Evolutionary conservation across 441 rosid species (phyloP).

Genomic region (Aquilaria agallochum): DNA sequence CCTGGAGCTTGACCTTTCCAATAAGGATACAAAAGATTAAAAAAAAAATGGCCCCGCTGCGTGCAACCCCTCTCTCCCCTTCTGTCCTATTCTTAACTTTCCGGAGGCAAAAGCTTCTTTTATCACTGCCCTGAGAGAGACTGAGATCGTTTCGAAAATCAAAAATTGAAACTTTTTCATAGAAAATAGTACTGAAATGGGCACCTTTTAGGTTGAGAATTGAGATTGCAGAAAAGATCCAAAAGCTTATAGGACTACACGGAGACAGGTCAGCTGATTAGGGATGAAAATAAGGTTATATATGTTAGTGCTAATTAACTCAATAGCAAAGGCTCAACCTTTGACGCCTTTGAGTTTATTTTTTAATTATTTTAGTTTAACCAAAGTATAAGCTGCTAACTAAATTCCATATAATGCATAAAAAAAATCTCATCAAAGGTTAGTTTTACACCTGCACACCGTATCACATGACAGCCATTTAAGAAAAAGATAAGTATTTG

Average conservation of each 20-base stretch:
- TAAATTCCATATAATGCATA: too few species aligned
- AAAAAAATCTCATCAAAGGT: too few species aligned
- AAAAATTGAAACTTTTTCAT: constrained; percentile 8
- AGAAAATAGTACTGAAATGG: constrained; percentile 19
- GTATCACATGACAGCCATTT: too few species aligned
- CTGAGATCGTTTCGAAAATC: neutral
- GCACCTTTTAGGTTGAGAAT: constrained; percentile 26
- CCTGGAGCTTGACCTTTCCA: constrained; percentile 27
- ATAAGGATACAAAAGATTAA: constrained; percentile 22
- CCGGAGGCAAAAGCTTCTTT: constrained; percentile 18
- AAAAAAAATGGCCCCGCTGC: constrained; percentile 4
- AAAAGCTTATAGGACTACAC: constrained; percentile 15
- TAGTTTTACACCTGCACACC: too few species aligned
- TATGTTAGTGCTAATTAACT: too few species aligned
- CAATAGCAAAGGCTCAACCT: too few species aligned
- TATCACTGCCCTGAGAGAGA: constrained; percentile 15
- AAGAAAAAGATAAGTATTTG: too few species aligned
- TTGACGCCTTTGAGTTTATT: too few species aligned
- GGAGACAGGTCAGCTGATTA: too few species aligned
- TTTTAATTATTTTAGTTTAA: too few species aligned
- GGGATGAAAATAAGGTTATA: too few species aligned
- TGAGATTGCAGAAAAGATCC: constrained; percentile 43
- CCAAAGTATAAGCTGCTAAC: too few species aligned
- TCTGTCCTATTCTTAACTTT: constrained; percentile 32
- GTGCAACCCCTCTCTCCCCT: constrained; percentile 25